phyloP scores from a whole-genome alignment of 176 grass and related monocot species.

The Carex myosuroides region DNA sequence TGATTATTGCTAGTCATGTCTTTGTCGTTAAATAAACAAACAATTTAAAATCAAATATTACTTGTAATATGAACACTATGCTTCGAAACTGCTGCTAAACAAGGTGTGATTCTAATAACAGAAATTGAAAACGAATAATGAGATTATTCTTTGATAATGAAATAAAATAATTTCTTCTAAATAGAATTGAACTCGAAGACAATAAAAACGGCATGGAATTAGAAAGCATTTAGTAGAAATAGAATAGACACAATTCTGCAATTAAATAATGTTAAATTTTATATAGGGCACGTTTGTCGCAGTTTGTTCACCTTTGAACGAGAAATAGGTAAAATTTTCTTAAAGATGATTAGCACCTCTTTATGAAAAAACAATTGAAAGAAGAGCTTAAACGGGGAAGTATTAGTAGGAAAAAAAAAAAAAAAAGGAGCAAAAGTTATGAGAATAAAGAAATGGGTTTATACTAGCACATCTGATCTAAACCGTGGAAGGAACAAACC shows the following conservation, averaged over 20 bases:
- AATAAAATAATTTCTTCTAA: background rate
- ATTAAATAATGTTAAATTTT: background rate
- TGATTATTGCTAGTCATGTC: too few relatives aligned
- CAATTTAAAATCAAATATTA: too few relatives aligned
- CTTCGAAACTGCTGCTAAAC: too few relatives aligned
- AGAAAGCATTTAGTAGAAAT: background rate
- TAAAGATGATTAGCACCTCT: too few relatives aligned
- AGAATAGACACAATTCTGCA: background rate
- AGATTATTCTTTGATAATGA: background rate
- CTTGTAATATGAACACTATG: too few relatives aligned
- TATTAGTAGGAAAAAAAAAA: too few relatives aligned
- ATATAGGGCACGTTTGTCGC: too few relatives aligned
- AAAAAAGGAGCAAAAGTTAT: background rate
- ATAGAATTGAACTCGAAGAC: too few relatives aligned
- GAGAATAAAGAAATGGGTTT: conserved; percentile 4
- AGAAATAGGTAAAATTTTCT: too few relatives aligned
- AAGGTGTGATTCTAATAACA: too few relatives aligned
- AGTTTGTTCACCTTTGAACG: background rate
- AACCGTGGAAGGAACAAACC: background rate
- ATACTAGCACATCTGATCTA: conserved; percentile 9
- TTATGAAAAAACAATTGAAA: background rate
- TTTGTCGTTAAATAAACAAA: too few relatives aligned
- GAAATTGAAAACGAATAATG: too few relatives aligned
- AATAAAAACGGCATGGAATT: background rate
- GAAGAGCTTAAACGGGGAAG: background rate